Evolutionary conservation across 2,329 filamentous ascomycete genomes (phyloP), one percentile per base, ranked within the genome.

Genomic region (Phoma sp.): DNA sequence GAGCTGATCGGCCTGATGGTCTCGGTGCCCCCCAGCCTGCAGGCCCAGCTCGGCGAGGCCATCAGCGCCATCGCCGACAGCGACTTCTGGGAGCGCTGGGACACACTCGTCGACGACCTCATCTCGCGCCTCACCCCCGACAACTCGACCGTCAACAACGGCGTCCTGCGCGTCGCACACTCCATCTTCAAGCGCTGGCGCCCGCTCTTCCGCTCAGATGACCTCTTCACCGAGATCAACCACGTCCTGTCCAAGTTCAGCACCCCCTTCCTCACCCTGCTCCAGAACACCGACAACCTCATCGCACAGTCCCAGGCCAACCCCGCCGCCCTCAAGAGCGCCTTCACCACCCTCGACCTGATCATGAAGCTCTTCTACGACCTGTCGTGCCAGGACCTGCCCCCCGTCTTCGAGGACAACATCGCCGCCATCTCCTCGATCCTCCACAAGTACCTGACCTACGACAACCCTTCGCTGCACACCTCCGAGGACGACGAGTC

Each of bases 1-100:
- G 93, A 97, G 80, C 86, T 99, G 59, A 94, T 99, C 69, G 94
- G 92, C 53, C 83, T 99, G 68, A 99, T 99, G 95, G 96, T 97
- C 69, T 88, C 89, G 8, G 92, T 95, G 22, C 95, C 94, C 4
- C 76, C 90, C 17, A 89, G 87, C 57, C 90, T 99, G 62, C 96
- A 98, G 78, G 87, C 91, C 57, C 95, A 99, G 78, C 85, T 99
- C 33, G 95, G 95, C 65, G 95, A 98, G 73, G 93, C 95, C 60
- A 96, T 98, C 76, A 97, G 94, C 78, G 87, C 96, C 67, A 98
- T 99, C 69, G 95, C 95, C 57, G 94, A 98, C 77, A 98, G 93
- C 64, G 95, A 99, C 76, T 99, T 99, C 77, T 99, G 90, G 89
- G 84, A 90, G 76, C 85, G 90, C 70, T 99, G 95, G 95, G 90